These are phyloP conservation scores for Auricularia auricula-judae DNA, from an alignment of 768 basidiomycete species.

Conservation along the genomic window DNA sequence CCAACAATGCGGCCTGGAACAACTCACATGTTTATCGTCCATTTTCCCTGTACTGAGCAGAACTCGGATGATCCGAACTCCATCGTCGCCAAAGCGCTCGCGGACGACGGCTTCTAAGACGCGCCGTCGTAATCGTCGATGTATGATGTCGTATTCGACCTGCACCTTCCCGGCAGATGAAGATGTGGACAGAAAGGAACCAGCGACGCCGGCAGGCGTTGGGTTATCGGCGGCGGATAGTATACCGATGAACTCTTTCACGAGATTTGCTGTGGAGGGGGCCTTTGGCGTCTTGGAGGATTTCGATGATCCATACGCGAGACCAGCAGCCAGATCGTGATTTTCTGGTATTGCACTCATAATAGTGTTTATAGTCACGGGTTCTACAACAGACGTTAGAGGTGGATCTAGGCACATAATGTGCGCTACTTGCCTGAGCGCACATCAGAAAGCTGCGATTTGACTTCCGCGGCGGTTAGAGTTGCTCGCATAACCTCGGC, in stretches of 20 bases:
- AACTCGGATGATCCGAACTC: conserved; percentile 71
- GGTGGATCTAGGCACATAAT: neutral
- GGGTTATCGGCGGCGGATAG: conserved; percentile 77
- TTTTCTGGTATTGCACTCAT: conserved; percentile 53
- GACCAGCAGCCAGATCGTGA: conserved; percentile 48
- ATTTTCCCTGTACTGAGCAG: conserved; percentile 78
- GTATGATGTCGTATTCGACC: conserved; percentile 70
- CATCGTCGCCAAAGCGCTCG: conserved; percentile 75
- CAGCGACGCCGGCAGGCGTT: conserved; percentile 53
- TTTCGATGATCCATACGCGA: conserved; percentile 40
- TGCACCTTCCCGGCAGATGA: conserved; percentile 39
- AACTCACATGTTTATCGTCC: conserved; percentile 82
- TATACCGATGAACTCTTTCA: conserved; percentile 76
- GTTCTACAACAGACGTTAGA: conserved; percentile 29
- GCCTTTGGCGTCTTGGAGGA: conserved; percentile 25
- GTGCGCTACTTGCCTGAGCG: conserved; percentile 41
- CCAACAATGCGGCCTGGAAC: neutral
- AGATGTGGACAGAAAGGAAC: conserved; percentile 59
- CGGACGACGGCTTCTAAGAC: conserved; percentile 69
- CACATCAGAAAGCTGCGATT: conserved; percentile 50
- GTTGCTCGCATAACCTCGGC: conserved; percentile 60
- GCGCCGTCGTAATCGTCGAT: conserved; percentile 51
- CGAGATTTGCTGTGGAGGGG: conserved; percentile 39
- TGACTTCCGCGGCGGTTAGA: conserved; percentile 56
- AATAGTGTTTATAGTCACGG: conserved; percentile 56